Evolutionary conservation across 2,329 filamentous ascomycete genomes (phyloP).

Genomic region (Trichoderma aggressivum): DNA sequence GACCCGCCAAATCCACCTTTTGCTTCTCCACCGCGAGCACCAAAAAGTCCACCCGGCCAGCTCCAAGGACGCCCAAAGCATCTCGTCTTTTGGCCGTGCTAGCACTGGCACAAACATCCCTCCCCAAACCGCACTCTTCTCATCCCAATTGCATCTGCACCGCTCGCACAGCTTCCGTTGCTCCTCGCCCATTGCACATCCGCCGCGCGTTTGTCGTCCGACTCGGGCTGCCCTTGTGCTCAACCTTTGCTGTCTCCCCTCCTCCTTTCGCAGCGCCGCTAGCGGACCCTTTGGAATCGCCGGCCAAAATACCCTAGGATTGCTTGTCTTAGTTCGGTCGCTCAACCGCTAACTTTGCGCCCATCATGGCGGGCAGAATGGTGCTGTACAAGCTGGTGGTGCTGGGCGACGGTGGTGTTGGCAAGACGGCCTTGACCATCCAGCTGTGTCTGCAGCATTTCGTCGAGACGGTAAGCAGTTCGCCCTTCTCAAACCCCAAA

Average conservation of each 20-base stretch:
- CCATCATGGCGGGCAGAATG: slow-evolving; percentile 83
- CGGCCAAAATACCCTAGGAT: slow-evolving; percentile 7
- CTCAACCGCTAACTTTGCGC: slow-evolving; percentile 26
- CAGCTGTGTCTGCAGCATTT: slow-evolving; percentile 98
- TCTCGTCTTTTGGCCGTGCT: slow-evolving; percentile 17
- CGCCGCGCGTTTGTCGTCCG: neutral
- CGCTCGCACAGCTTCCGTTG: slow-evolving; percentile 6
- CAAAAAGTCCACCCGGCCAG: slow-evolving; percentile 15
- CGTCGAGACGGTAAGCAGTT: slow-evolving; percentile 74
- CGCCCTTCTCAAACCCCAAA: neutral
- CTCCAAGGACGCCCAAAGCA: slow-evolving; percentile 16
- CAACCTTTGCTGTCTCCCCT: neutral
- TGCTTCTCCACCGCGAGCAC: slow-evolving; percentile 13
- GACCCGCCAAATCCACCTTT: slow-evolving; percentile 16
- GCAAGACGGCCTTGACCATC: slow-evolving; percentile 91
- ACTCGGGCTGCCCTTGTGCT: neutral
- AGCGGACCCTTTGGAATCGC: slow-evolving; percentile 13
- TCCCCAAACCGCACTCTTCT: slow-evolving; percentile 9
- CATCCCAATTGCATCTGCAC: slow-evolving; percentile 15
- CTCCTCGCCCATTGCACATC: neutral
- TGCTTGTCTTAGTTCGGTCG: slow-evolving; percentile 21
- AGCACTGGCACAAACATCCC: slow-evolving; percentile 17
- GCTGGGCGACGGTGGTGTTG: slow-evolving; percentile 88
- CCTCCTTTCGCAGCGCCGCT: slow-evolving; percentile 14
- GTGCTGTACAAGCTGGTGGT: slow-evolving; percentile 95